Evolutionary conservation across 2,329 filamentous ascomycete species (phyloP).

Genomic region (Epichloe scottii): DNA sequence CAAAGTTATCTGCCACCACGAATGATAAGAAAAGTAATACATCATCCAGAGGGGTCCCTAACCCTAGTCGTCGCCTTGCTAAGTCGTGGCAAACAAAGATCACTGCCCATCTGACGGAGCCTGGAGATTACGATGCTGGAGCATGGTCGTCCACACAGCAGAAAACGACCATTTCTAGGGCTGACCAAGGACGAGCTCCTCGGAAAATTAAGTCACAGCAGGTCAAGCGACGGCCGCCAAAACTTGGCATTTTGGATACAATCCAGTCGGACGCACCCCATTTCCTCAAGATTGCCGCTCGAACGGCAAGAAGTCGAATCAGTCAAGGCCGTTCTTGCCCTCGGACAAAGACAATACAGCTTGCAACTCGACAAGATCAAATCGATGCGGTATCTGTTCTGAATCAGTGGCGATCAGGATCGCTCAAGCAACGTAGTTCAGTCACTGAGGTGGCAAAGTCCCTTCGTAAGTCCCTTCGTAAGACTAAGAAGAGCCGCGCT

Average conservation of each 20-base stretch:
- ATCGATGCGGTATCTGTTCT: conserved; percentile 42
- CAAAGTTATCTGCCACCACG: conserved; percentile 16
- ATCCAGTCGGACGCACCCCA: conserved; percentile 37
- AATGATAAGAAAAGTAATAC: conserved; percentile 13
- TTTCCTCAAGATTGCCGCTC: conserved; percentile 50
- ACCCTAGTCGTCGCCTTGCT: conserved; percentile 11
- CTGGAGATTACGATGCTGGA: not conserved
- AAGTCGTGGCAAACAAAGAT: conserved; percentile 20
- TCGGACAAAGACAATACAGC: conserved; percentile 40
- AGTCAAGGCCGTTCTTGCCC: conserved; percentile 44
- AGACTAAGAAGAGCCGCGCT: conserved; percentile 3
- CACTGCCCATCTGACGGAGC: conserved; percentile 15
- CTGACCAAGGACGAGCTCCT: not conserved
- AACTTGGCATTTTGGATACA: conserved; percentile 49
- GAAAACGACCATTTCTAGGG: not conserved
- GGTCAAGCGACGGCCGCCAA: conserved; percentile 23
- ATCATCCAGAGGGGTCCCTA: conserved; percentile 6
- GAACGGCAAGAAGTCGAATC: conserved; percentile 34
- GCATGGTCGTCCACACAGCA: not conserved
- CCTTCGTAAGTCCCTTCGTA: conserved; percentile 5
- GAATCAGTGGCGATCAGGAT: conserved; percentile 42
- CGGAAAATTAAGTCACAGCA: not conserved
- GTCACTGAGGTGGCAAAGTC: conserved; percentile 16
- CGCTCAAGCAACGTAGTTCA: conserved; percentile 30
- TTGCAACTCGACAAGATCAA: conserved; percentile 50